Conservation (phyloP, 2,329 filamentous ascomycete genomes). For the Neonectria coccinea region DNA sequence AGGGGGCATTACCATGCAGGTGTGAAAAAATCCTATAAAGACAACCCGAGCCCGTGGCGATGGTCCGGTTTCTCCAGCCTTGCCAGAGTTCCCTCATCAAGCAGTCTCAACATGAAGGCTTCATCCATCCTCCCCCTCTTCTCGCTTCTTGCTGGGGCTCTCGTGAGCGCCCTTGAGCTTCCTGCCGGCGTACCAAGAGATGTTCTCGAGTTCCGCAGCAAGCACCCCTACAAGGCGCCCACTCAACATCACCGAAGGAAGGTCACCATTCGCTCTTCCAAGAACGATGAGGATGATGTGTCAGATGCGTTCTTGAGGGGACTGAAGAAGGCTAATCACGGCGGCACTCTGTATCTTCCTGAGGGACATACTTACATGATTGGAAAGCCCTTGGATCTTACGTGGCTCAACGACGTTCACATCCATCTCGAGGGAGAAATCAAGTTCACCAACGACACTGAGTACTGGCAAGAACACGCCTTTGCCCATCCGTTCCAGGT, state of each 20-base stretch:
- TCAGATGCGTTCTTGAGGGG: constrained; percentile 40
- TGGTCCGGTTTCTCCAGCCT: background rate
- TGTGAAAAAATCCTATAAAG: background rate
- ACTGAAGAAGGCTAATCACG: constrained; percentile 39
- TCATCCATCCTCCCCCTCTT: constrained; percentile 36
- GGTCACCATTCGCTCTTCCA: constrained; percentile 38
- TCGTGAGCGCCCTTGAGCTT: constrained; percentile 39
- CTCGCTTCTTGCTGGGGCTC: constrained; percentile 33
- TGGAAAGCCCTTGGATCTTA: constrained; percentile 41
- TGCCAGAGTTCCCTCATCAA: background rate
- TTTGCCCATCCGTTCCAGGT: constrained; percentile 43
- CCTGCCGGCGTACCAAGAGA: constrained; percentile 42
- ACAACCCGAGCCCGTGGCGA: background rate
- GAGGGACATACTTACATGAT: constrained; percentile 41
- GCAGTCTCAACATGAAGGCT: constrained; percentile 36
- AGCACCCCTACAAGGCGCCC: constrained; percentile 36
- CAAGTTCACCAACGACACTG: constrained; percentile 43
- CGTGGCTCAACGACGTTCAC: constrained; percentile 40
- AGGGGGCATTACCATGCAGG: background rate
- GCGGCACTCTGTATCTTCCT: constrained; percentile 40
- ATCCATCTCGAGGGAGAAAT: constrained; percentile 44
- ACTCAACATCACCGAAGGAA: constrained; percentile 31
- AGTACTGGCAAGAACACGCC: constrained; percentile 41
- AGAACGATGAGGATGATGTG: constrained; percentile 37
- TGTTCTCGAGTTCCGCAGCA: constrained; percentile 40